A percentile compares a stretch with the other conserved stretches of the same genome.
phyloP scores from a whole-genome alignment of 495 filamentous ascomycete species.

The Parathielavia appendiculata region DNA sequence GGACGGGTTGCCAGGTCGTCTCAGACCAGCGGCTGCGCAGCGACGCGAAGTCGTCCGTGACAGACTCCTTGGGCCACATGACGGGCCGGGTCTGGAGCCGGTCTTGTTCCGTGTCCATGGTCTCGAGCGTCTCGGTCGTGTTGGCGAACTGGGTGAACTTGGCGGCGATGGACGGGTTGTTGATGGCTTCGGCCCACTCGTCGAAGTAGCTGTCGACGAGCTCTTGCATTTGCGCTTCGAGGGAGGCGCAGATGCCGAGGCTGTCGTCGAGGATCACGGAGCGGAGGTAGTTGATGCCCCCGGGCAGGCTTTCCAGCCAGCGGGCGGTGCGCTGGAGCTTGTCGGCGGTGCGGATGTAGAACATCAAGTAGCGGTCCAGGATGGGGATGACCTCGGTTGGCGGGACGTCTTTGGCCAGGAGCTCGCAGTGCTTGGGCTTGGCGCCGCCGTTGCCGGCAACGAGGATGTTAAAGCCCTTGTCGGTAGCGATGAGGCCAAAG shows the following conservation, averaged over 20 bases:
- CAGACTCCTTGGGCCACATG: constrained; percentile 69
- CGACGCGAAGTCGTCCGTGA: constrained; percentile 50
- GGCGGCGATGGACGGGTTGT: constrained; percentile 60
- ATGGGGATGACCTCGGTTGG: constrained; percentile 81
- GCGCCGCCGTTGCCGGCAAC: constrained; percentile 92
- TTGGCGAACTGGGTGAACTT: constrained; percentile 87
- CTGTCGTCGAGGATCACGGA: constrained; percentile 85
- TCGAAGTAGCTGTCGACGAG: constrained; percentile 88
- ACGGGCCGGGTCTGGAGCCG: constrained; percentile 71
- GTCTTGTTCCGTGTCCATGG: constrained; percentile 67
- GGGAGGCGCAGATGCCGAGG: constrained; percentile 77
- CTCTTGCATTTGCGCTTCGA: constrained; percentile 86
- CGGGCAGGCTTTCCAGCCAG: constrained; percentile 85
- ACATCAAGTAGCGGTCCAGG: constrained; percentile 87
- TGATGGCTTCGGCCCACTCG: constrained; percentile 88
- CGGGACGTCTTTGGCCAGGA: constrained; percentile 88
- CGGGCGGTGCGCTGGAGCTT: constrained; percentile 90
- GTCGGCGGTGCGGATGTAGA: constrained; percentile 96
- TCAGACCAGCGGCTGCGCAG: constrained; percentile 62
- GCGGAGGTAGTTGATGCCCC: constrained; percentile 78
- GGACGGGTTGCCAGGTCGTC: constrained; percentile 79
- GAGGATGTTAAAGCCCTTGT: constrained; percentile 94
- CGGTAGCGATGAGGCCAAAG: constrained; percentile 90
- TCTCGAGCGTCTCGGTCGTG: constrained; percentile 65
- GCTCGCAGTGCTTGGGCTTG: constrained; percentile 75